phyloP scores from a whole-genome alignment of 2,329 filamentous ascomycete species.

The Alternaria sp. region DNA sequence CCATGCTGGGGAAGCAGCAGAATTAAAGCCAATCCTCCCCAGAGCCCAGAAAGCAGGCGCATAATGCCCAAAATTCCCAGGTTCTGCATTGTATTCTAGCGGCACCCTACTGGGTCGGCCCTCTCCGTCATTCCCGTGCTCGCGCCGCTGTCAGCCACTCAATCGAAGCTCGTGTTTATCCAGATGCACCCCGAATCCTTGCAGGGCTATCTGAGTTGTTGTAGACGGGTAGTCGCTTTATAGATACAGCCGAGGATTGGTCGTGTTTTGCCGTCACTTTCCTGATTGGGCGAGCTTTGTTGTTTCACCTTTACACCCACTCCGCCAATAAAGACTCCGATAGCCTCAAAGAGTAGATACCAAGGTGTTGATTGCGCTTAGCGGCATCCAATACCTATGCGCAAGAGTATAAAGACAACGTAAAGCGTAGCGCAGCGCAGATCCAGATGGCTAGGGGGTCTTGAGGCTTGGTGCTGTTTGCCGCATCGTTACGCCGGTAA shows the following conservation, averaged over 20 bases:
- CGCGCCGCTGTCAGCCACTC: slow-evolving; percentile 21
- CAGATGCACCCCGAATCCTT: background rate
- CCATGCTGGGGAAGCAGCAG: slow-evolving; percentile 8
- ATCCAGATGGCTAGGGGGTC: background rate
- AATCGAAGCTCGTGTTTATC: background rate
- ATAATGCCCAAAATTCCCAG: slow-evolving; percentile 11
- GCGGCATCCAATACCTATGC: background rate
- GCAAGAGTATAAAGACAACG: background rate
- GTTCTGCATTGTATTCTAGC: slow-evolving; percentile 8
- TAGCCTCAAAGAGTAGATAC: background rate
- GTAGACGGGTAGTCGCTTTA: slow-evolving; percentile 6
- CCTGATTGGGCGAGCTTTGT: slow-evolving; percentile 18
- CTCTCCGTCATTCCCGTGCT: slow-evolving; percentile 14
- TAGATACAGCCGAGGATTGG: background rate
- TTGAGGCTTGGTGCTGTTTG: background rate
- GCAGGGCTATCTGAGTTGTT: background rate
- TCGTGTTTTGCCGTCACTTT: slow-evolving; percentile 19
- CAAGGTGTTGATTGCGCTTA: slow-evolving; percentile 1
- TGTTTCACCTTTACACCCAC: slow-evolving; percentile 14
- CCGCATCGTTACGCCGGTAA: background rate
- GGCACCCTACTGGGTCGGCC: slow-evolving; percentile 11
- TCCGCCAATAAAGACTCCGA: slow-evolving; percentile 14
- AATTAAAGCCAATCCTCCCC: slow-evolving; percentile 18
- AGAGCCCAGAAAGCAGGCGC: slow-evolving; percentile 4
- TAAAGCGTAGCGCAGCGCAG: slow-evolving; percentile 11